phyloP scores from a whole-genome alignment of 768 basidiomycete genomes.

The Boletus edulis region DNA sequence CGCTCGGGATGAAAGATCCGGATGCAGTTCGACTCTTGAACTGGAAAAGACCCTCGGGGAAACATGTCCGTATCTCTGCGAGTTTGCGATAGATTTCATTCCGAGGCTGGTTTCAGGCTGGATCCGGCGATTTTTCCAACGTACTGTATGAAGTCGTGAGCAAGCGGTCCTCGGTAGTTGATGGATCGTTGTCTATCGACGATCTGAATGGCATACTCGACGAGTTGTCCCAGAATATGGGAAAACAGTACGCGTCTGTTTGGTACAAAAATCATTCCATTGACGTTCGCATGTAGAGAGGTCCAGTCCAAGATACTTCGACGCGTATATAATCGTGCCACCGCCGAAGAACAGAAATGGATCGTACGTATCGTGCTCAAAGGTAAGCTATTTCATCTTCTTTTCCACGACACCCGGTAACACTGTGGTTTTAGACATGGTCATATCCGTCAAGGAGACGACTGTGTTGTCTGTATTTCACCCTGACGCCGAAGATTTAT shows the following conservation, averaged over 20 bases:
- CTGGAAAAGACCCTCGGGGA: conserved; percentile 84
- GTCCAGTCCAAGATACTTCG: conserved; percentile 73
- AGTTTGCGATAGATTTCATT: neutral
- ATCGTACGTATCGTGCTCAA: conserved; percentile 94
- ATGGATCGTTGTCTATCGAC: conserved; percentile 74
- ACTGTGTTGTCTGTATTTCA: conserved; percentile 91
- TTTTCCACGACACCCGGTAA: neutral
- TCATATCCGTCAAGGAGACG: conserved; percentile 91
- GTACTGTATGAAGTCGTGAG: conserved; percentile 85
- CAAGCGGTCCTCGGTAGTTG: conserved; percentile 77
- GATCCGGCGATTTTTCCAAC: conserved; percentile 84
- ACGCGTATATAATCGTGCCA: conserved; percentile 73
- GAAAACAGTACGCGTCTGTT: conserved; percentile 59
- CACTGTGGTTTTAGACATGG: conserved; percentile 59
- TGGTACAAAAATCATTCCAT: neutral
- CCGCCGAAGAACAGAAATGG: conserved; percentile 91
- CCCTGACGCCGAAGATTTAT: conserved; percentile 90
- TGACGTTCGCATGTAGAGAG: conserved; percentile 48
- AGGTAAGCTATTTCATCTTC: conserved; percentile 44
- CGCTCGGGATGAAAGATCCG: conserved; percentile 73
- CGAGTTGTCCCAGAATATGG: conserved; percentile 65
- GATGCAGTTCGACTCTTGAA: conserved; percentile 81
- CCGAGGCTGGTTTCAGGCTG: conserved; percentile 41
- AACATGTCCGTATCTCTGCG: conserved; percentile 45
- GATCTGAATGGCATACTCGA: conserved; percentile 83